Percentiles rank a stretch among this genome's conserved stretches.
These are phyloP conservation scores for Cerioporus squamosus DNA, from an alignment of 1,284 basidiomycete genomes.

Conservation along the genomic window DNA sequence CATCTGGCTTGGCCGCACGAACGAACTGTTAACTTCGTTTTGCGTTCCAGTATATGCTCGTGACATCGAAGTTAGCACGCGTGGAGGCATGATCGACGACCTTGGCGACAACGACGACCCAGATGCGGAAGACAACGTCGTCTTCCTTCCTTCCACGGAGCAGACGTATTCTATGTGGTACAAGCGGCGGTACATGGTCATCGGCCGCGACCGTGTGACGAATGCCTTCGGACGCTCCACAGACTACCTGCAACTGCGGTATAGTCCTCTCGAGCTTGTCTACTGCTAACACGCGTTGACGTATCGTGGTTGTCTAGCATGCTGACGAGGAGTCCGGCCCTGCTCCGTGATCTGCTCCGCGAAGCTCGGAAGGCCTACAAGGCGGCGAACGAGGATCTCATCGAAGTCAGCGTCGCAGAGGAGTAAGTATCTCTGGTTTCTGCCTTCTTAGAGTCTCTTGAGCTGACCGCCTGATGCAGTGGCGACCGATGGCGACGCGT, in stretches of 20 bases:
- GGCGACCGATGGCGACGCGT: constrained; percentile 19
- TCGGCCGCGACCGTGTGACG: constrained; percentile 40
- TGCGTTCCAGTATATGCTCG: constrained; percentile 7
- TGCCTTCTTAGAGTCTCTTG: too few species aligned
- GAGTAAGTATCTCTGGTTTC: constrained; percentile 2
- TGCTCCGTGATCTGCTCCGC: constrained; percentile 31
- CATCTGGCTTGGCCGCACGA: too few species aligned
- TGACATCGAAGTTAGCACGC: constrained; percentile 13
- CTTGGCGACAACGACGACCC: constrained; percentile 28
- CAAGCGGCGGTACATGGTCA: constrained; percentile 48
- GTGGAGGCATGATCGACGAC: constrained; percentile 1
- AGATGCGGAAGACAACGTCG: constrained; percentile 35
- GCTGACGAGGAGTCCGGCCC: constrained; percentile 20
- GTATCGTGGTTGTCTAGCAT: constrained; percentile 14
- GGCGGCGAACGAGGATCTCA: constrained; percentile 19
- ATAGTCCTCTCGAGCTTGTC: neutral
- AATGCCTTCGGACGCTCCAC: constrained; percentile 24
- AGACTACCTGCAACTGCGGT: constrained; percentile 31
- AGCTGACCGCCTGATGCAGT: neutral
- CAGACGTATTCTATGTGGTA: constrained; percentile 55
- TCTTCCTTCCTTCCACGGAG: constrained; percentile 52
- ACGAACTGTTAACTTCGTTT: neutral
- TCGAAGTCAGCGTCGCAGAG: constrained; percentile 19
- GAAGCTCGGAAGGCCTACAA: constrained; percentile 35
- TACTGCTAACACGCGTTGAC: neutral